Conservation (phyloP, 1,284 basidiomycete genomes). For the Xerocomus amazonicus region DNA sequence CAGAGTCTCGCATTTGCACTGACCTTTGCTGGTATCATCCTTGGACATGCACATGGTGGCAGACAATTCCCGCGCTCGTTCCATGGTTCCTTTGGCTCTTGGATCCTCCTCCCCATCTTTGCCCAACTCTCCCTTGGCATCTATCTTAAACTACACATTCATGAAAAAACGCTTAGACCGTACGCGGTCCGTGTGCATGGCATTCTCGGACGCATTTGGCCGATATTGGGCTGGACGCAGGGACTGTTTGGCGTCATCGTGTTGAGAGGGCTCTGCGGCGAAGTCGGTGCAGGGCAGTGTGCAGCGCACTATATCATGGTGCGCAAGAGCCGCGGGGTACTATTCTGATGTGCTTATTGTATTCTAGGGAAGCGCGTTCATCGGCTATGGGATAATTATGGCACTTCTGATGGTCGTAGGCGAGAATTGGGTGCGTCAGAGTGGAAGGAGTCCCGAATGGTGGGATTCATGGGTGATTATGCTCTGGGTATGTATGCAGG, state of each 20-base stretch:
- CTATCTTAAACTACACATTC: conserved; percentile 91
- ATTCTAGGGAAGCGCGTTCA: conserved; percentile 70
- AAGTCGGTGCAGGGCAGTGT: conserved; percentile 73
- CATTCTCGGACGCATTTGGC: conserved; percentile 81
- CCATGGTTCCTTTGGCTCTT: conserved; percentile 69
- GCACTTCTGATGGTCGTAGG: conserved; percentile 81
- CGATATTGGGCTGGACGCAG: conserved; percentile 86
- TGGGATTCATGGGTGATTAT: conserved; percentile 89
- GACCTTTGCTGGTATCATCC: conserved; percentile 66
- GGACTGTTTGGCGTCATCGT: conserved; percentile 72
- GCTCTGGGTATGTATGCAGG: conserved; percentile 63
- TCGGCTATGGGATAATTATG: conserved; percentile 84
- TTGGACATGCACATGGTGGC: conserved; percentile 82
- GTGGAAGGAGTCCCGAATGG: conserved; percentile 80
- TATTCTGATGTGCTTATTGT: background rate
- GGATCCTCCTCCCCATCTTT: conserved; percentile 64
- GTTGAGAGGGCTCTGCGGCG: conserved; percentile 68
- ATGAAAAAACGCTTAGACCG: conserved; percentile 75
- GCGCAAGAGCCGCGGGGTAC: conserved; percentile 8
- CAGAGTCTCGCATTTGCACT: conserved; percentile 67
- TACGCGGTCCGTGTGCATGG: conserved; percentile 76
- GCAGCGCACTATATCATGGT: conserved; percentile 91
- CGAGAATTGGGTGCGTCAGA: conserved; percentile 75
- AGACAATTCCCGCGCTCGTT: conserved; percentile 67
- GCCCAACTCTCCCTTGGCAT: conserved; percentile 74